Evolutionary conservation across 257 asterid species (phyloP).

Genomic region (Jacaranda copaia): DNA sequence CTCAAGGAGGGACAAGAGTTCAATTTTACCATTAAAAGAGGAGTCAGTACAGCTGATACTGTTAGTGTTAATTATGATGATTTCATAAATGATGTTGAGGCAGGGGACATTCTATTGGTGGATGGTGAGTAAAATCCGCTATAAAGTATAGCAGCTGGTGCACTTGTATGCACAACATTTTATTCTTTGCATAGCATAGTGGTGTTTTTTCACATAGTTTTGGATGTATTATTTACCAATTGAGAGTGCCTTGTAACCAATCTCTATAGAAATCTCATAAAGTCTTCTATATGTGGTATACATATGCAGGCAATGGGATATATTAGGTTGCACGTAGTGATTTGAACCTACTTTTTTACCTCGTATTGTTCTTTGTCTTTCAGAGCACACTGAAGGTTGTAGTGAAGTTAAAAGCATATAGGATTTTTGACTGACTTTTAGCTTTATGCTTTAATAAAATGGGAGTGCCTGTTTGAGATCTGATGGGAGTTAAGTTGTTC

Average conservation of each 20-base stretch:
- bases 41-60: conserved; percentile 81
- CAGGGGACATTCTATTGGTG: conserved; percentile 83
- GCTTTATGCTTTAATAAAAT: neutral
- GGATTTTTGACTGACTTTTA: neutral
- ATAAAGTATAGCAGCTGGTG: conserved; percentile 13
- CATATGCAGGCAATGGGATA: conserved; percentile 3
- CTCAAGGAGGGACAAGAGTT: conserved; percentile 95
- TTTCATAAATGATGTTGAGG: conserved; percentile 88
- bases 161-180: conserved; percentile 15
- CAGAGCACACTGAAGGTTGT: conserved; percentile 18
- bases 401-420: neutral
- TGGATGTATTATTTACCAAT: neutral
- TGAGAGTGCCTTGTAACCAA: conserved; percentile 8
- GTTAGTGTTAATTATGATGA: conserved; percentile 98
- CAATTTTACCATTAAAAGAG: conserved; percentile 87
- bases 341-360: neutral
- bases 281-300: neutral
- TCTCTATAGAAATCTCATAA: neutral
- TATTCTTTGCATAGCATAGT: conserved; percentile 23
- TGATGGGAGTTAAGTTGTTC: conserved; percentile 16
- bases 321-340: conserved; percentile 1
- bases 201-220: conserved; percentile 15
- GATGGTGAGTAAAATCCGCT: conserved; percentile 71
- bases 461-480: conserved; percentile 14
- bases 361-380: neutral